Evolutionary conservation across 2,329 filamentous ascomycete species (phyloP).

Genomic region (Calonectria ilicicola): DNA sequence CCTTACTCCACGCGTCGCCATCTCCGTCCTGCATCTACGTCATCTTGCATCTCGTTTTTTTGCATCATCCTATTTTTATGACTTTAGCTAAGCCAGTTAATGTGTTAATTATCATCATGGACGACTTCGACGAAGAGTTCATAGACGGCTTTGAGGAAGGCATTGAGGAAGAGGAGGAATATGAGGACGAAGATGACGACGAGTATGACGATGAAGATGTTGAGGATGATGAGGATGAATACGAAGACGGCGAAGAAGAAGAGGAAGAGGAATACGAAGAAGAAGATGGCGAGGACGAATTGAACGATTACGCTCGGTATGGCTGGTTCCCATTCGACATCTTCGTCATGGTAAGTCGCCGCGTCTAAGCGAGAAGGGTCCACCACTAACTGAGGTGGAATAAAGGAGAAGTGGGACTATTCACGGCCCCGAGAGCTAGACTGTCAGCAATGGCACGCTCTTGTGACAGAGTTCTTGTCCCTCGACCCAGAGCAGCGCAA

Average conservation of each 20-base stretch:
- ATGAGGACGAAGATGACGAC: background rate
- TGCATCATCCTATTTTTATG: background rate
- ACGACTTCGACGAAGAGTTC: background rate
- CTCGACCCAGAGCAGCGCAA: background rate
- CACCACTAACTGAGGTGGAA: background rate
- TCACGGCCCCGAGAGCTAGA: background rate
- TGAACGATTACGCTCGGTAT: background rate
- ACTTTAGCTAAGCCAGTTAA: background rate
- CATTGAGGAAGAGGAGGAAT: background rate
- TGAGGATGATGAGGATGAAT: background rate
- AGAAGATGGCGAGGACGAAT: background rate
- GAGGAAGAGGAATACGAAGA: background rate
- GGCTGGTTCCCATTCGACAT: background rate
- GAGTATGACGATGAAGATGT: background rate
- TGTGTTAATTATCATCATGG: background rate
- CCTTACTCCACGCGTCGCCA: slow-evolving; percentile 3
- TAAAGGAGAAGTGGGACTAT: background rate
- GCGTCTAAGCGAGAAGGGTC: background rate
- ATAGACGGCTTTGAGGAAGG: background rate
- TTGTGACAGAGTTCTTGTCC: background rate
- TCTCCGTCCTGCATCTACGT: background rate
- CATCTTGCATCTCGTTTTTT: background rate
- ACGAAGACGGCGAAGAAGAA: background rate
- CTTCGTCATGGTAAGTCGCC: background rate
- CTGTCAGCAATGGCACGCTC: background rate